Conservation (phyloP, 2,329 filamentous ascomycete genomes). For the Penicillium sp. region DNA sequence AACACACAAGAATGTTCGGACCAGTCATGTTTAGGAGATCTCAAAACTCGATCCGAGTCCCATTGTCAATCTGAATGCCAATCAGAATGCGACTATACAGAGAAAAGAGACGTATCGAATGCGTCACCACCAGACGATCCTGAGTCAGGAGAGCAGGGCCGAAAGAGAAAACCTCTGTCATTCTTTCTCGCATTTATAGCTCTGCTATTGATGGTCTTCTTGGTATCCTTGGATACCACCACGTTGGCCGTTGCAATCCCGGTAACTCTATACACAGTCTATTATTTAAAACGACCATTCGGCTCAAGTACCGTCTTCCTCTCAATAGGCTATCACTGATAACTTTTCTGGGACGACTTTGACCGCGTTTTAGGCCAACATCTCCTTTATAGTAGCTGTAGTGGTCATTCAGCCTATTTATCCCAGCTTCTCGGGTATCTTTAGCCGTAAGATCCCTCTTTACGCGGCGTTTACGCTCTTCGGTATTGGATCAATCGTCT, state of each 20-base stretch:
- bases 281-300: background rate
- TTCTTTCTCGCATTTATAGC: too few species aligned
- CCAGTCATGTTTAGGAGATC: too few species aligned
- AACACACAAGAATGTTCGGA: too few species aligned
- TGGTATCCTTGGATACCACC: background rate
- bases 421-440: conserved; percentile 4
- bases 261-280: background rate
- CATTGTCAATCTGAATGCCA: too few species aligned
- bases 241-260: background rate
- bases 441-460: background rate
- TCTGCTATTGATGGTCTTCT: background rate
- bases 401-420: conserved; percentile 2
- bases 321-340: background rate
- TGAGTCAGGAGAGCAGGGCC: too few species aligned
- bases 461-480: too few species aligned
- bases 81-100: too few species aligned
- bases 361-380: background rate
- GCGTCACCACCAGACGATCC: too few species aligned
- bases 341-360: background rate
- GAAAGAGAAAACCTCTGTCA: too few species aligned
- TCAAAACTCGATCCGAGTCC: too few species aligned
- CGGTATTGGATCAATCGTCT: too few species aligned
- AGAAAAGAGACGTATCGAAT: too few species aligned
- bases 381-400: background rate
- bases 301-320: background rate